A percentile compares a stretch with the other conserved stretches of the same genome.
These are phyloP conservation scores for Agaricus subrufescens DNA, from an alignment of 768 basidiomycete species.

Conservation along the genomic window DNA sequence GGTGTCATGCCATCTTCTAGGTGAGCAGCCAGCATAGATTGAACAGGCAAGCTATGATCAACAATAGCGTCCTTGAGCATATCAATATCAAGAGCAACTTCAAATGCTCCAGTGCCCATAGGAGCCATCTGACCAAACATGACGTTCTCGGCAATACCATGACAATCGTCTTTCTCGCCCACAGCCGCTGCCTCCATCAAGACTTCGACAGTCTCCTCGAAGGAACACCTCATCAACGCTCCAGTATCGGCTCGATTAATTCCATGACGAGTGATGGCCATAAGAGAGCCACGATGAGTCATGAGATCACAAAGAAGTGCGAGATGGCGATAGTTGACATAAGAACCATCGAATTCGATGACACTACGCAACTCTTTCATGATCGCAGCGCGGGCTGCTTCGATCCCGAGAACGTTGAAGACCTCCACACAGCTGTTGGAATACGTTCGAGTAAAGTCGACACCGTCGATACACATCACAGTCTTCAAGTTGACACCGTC, in stretches of 20 bases:
- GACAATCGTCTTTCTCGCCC: slow-evolving; percentile 97
- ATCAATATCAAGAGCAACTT: slow-evolving; percentile 93
- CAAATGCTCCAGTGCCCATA: slow-evolving; percentile 97
- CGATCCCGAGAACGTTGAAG: slow-evolving; percentile 92
- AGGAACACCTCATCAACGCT: slow-evolving; percentile 96
- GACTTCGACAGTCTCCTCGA: slow-evolving; percentile 99
- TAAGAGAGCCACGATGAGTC: slow-evolving; percentile 91
- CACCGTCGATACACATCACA: slow-evolving; percentile 93
- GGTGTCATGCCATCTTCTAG: slow-evolving; percentile 89
- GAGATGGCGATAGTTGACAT: slow-evolving; percentile 97
- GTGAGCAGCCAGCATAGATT: slow-evolving; percentile 72
- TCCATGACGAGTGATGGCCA: slow-evolving; percentile 99
- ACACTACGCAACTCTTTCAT: slow-evolving; percentile 92
- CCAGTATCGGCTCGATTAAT: slow-evolving; percentile 99
- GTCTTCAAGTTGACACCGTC: slow-evolving; percentile 95
- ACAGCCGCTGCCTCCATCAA: slow-evolving; percentile 98
- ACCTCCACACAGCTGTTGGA: slow-evolving; percentile 97
- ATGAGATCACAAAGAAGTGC: slow-evolving; percentile 96
- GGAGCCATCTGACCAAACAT: slow-evolving; percentile 99
- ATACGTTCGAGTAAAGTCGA: slow-evolving; percentile 89
- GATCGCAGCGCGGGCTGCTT: slow-evolving; percentile 92
- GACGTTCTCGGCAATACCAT: slow-evolving; percentile 98
- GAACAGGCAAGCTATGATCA: slow-evolving; percentile 88
- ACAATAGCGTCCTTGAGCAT: slow-evolving; percentile 99
- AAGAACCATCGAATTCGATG: slow-evolving; percentile 99